Base-by-base conservation (phyloP, 2,329 filamentous ascomycete species). In the Penicillium psychrosexuale region DNA sequence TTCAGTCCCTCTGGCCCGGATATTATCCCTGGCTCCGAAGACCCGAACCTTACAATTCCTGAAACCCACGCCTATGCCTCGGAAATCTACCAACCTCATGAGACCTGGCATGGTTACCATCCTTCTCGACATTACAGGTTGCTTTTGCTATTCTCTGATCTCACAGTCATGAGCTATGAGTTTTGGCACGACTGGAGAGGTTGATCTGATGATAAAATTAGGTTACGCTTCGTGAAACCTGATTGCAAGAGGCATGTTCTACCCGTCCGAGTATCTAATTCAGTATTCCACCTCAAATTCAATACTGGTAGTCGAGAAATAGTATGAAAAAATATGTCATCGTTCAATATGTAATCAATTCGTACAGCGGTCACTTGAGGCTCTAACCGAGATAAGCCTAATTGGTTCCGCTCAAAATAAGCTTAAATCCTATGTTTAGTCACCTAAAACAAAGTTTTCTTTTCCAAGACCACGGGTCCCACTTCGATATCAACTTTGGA, bases 161-260 rank as follows among this genome's bases (percentile, higher is more conserved):
- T 83, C 58, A 79, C 79, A 0, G 72, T 86, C 8, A 67, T 85
- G 70, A 82, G 77, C 55, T 87, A 85, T 69, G 84, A 86, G 71
- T 74, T 87, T 34, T 78, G 71, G 69, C 75, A 76, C 46, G 69
- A 73, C 22, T 75, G 73, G 74, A 69, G 66, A 22, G 40, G 47
- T 53, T 53, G 49, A 57, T 24, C 8, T 8, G 27, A 39, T 19
- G 8, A 33, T n/a, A 22, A 19, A 37, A 22, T 22, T 12, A 15
- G 31, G 11, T 31, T 33, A 8, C 4, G 19, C 7, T 43, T 34
- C 15, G 27, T 50, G 47, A 5, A 19, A 40, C n/a, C 39, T 24
- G 24, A 19, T 9, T 31, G 13, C 13, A 33, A 49, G 37, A 33
- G 9, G 17, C 13, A 11, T 50, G 24, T 30, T 30, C 28, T 24